These are phyloP conservation scores for Dioscorea alata DNA, from an alignment of 106 monocot genomes.

Conservation along the genomic window DNA sequence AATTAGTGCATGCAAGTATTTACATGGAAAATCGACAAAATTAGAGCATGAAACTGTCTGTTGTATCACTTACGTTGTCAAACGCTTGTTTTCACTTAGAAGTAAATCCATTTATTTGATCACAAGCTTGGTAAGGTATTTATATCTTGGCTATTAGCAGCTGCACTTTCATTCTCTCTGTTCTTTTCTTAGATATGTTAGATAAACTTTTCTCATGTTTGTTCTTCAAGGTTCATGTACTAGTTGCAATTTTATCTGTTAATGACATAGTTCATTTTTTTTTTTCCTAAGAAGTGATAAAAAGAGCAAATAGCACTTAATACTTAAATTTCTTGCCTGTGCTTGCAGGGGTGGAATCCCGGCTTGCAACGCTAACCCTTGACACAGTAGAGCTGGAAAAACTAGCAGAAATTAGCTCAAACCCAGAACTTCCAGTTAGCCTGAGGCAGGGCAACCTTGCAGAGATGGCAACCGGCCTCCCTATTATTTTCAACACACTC, in stretches of 20 bases:
- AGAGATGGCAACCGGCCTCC: constrained; percentile 47
- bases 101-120: neutral
- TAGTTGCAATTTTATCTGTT: neutral
- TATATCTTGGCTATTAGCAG: neutral
- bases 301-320: neutral
- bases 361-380: constrained; percentile 69
- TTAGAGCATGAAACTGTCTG: too few species aligned
- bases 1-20: too few species aligned
- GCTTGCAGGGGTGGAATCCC: constrained; percentile 79
- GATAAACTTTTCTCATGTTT: neutral
- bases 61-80: too few species aligned
- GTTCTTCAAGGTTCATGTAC: neutral
- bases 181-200: neutral
- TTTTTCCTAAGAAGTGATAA: neutral
- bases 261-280: too few species aligned
- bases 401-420: constrained; percentile 19
- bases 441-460: constrained; percentile 29
- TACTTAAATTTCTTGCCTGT: neutral
- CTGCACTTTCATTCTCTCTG: neutral
- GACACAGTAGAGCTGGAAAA: constrained; percentile 68
- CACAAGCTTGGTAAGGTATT: neutral
- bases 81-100: too few species aligned
- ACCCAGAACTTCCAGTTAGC: constrained; percentile 34
- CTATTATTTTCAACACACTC: constrained; percentile 83
- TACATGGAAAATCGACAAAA: too few species aligned